Evolutionary conservation across 495 filamentous ascomycete genomes (phyloP).

Genomic region (Penicillium nucicola): DNA sequence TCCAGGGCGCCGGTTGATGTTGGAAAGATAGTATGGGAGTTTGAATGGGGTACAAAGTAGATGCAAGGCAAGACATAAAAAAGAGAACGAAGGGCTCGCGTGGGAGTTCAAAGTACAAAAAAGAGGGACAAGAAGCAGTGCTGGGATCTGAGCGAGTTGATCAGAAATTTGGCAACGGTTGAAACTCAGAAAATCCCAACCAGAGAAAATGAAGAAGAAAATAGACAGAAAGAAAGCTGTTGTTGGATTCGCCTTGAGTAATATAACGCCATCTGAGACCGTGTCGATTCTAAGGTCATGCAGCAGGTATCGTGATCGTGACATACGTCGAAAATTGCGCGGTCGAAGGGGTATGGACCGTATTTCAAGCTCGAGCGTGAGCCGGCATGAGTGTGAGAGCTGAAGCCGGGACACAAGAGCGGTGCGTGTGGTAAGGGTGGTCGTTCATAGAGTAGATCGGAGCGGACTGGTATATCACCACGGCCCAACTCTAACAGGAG

Average conservation of each 20-base stretch:
- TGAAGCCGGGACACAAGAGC: conserved; percentile 4
- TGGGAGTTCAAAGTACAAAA: neutral
- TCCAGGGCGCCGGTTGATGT: conserved; percentile 13
- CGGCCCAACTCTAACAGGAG: conserved; percentile 69
- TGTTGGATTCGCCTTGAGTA: conserved; percentile 33
- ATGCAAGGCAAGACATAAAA: conserved; percentile 11
- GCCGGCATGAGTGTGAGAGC: conserved; percentile 11
- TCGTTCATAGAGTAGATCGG: conserved; percentile 3
- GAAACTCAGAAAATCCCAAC: conserved; percentile 2
- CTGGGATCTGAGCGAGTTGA: neutral
- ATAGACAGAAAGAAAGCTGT: conserved; percentile 21
- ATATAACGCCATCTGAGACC: conserved; percentile 44
- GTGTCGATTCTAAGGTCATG: conserved; percentile 42
- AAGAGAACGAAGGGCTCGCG: conserved; percentile 2
- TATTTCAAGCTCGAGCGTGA: conserved; percentile 14
- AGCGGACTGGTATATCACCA: conserved; percentile 47
- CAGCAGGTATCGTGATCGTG: conserved; percentile 48
- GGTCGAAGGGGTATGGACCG: conserved; percentile 28
- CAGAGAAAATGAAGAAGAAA: conserved; percentile 7
- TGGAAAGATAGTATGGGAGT: conserved; percentile 12
- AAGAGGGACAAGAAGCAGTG: conserved; percentile 9
- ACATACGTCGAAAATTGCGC: conserved; percentile 38
- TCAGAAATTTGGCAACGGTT: conserved; percentile 3
- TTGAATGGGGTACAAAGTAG: conserved; percentile 16
- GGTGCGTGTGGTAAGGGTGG: conserved; percentile 10